Base-by-base conservation (phyloP, 2,329 filamentous ascomycete genomes). In the Ophiostoma sp. region DNA sequence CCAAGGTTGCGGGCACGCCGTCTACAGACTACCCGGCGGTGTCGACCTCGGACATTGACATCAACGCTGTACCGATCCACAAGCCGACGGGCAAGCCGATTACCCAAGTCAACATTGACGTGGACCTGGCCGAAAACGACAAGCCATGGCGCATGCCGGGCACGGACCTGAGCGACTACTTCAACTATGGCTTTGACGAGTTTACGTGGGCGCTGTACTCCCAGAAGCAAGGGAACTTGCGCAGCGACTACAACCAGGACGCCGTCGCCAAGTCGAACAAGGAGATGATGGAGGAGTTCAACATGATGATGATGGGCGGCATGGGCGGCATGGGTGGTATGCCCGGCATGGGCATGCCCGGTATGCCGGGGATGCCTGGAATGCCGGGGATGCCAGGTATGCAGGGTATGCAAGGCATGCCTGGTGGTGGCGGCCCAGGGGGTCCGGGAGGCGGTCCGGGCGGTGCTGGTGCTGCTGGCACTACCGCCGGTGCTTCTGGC, bases 131-230 rank as follows among this genome's bases (percentile, higher is more conserved):
- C 49, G 89, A 91, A 7, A 92, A 93, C 74, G 91, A 93, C 71
- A 98, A 97, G 78, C 93, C 94, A 18, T 99, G 95, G 95, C 89
- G 95, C 62, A 89, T 93, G 72, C 95, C 95, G 0, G 95, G 95
- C 64, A 93, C 94, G 11, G 95, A 99, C 75, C 87, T 97, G 67
- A 95, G 91, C 70, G 95, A 99, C 77, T 98, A 96, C 80, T 98
- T 98, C 85, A 98, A 98, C 81, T 98, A 98, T 79, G 94, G 94
- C 69, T 98, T 98, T 76, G 94, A 98, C 79, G 94, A 98, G 78
- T 98, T 97, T 78, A 97, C 93, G 0, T 99, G 95, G 95, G 91
- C 93, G 5, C 86, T 93, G 67, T 99, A 99, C 77, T 93, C 93
- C 44, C 83, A 92, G 70, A 96, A 96, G 75, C 95, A 98, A 77